Conservation (phyloP, 164 flowering plant genomes). For the Platanus orientalis region DNA sequence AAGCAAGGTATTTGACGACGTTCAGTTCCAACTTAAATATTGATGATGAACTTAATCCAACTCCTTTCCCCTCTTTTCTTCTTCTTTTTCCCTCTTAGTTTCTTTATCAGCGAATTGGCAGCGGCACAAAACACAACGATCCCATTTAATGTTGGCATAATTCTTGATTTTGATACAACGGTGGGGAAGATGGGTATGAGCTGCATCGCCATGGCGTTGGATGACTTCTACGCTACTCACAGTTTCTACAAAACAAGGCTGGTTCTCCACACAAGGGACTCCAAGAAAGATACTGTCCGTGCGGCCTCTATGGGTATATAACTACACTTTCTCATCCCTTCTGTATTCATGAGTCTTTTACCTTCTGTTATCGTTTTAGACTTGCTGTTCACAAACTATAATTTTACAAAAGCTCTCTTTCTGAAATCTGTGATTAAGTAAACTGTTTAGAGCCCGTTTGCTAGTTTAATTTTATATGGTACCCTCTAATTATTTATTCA, state of each 20-base stretch:
- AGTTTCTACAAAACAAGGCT: constrained; percentile 24
- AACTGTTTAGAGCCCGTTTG: too few relatives aligned
- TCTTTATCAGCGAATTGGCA: neutral
- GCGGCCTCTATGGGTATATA: constrained; percentile 32
- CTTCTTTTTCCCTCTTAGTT: neutral
- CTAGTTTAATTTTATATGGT: too few relatives aligned
- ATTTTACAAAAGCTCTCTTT: too few relatives aligned
- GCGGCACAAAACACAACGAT: constrained; percentile 4
- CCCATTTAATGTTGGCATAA: constrained; percentile 27
- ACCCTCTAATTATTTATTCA: too few relatives aligned
- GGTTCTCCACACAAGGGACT: constrained; percentile 21
- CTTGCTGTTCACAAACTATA: too few relatives aligned
- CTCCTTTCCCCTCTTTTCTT: neutral
- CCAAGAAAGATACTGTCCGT: constrained; percentile 20
- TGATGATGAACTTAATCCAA: neutral
- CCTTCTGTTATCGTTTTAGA: too few relatives aligned
- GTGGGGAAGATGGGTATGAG: constrained; percentile 20
- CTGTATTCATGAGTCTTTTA: too few relatives aligned
- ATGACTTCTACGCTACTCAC: constrained; percentile 25
- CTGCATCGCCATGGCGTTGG: constrained; percentile 23
- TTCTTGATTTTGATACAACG: constrained; percentile 20
- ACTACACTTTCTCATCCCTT: neutral
- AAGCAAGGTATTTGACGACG: too few relatives aligned
- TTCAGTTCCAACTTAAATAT: too few relatives aligned
- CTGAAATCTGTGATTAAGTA: too few relatives aligned